Base-by-base conservation (phyloP, 1,284 basidiomycete genomes). In the Tilletia caries region DNA sequence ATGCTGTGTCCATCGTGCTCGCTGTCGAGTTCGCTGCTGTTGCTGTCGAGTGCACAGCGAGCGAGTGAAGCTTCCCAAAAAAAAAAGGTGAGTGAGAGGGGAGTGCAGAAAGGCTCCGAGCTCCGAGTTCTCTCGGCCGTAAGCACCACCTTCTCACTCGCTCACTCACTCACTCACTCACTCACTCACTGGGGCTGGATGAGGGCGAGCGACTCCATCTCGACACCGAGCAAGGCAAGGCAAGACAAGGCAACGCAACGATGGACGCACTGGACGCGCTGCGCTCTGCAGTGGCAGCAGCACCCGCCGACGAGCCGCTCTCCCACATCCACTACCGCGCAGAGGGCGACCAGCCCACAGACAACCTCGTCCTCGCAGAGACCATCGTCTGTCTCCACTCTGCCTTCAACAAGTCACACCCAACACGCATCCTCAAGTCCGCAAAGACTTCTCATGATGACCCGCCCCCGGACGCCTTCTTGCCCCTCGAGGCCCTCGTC, bases 401-500 rank as follows among this genome's bases (percentile, higher is more conserved):
- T 1, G 23, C 48, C 18, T 66, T 46, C 65, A 25, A 23, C 71
- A 71, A 15, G 50, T 66, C 23, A 25, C 64, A 1, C 52, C 69
- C 12, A 75, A 73, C 12, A 70, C 73, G n/a, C 68, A 74, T 66
- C 71, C 75, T 34, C 70, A 70, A 52, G 62, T 75, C 46, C 68
- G 64, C 37, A 71, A 2, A 20, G 70, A 15, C 67, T 6, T 25
- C 29, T 58, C 52, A 67, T 58, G 43, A 68, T 18, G 37, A 67
- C 13, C 73, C 71, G 2, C 48, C 67, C 20, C 74, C 72, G 4
- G 52, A 70, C 1, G 70, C 72, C 60, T 82, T 79, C 70, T 69
- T 81, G 58, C 68, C 76, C 20, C 70, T 81, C 23, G 74, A 75
- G 54, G 77, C 78, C 2, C 71, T 82, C 46, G 66, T 82, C 23